Evolutionary conservation across 2,329 filamentous ascomycete genomes (phyloP), one percentile per base, ranked within the genome.

Genomic region (Trichoderma sp.): DNA sequence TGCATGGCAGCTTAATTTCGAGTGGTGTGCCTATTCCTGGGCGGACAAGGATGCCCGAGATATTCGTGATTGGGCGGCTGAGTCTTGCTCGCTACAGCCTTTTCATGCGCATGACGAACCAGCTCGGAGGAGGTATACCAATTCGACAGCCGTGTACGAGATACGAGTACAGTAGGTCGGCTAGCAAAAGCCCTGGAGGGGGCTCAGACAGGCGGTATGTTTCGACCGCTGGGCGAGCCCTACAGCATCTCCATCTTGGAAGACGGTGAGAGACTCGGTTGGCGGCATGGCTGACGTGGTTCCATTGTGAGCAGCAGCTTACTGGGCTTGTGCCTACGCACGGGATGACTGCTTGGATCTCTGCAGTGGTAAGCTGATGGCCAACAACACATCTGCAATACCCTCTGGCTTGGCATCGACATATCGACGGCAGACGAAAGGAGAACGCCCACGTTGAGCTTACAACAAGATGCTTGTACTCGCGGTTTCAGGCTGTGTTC

Each of bases 101-200:
- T 60, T 68, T 68, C 63, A 68, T 68, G 65, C 65, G 65, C 65
- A 68, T 68, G 30, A 60, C 32, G 57, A 21, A 18, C 28, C 57
- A 14, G 36, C 43, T 32, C 18, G 39, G 28, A 47, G 30, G 8
- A 21, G 57, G 28, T 60, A n/a, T 43, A n/a, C 53, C 26, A 18
- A 65, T 30, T 26, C 39, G 30, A 56, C 24, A 6, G 39, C 36
- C 26, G 61, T 63, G 39, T 18, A 18, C 18, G 15, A 47, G 18
- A 51, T 43, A 43, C 39, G 36, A 43, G 15, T n/a, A 43, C 15
- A 43, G 15, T n/a, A 43, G n/a, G 43, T 39, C 51, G 65, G 53
- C 65, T 60, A 43, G 53, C n/a, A 24, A 43, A 14, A 21, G 43
- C 14, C 18, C 18, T 32, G 28, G 26, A 9, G 28, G 39, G 62